Base-by-base conservation (phyloP, 1,284 basidiomycete genomes). In the Ceratobasidium sp. region DNA sequence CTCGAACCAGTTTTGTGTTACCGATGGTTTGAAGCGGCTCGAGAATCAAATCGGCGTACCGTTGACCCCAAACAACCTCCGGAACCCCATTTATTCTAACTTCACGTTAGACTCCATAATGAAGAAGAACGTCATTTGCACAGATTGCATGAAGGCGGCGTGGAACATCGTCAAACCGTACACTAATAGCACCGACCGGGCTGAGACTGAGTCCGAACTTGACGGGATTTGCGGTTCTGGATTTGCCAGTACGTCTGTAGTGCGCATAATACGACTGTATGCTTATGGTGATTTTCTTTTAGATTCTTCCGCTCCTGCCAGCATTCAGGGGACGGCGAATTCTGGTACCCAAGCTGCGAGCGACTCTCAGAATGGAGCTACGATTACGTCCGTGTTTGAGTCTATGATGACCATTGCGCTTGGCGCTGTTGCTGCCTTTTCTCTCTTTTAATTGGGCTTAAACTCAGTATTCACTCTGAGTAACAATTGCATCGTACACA, bases 1-100 rank as follows among this genome's bases (percentile, higher is more conserved):
- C 18, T 26, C 40, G n/a, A 26, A 44, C 56, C 20, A 44, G 6
- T 72, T 26, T 20, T 72, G 70, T 23, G 49, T 72, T 23, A 72
- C 70, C 10, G 42, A 15, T 3, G 39, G 10, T 13, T 28, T 73
- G 15, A 26, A 63, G 28, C 18, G 13, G 2, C 15, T 61, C 7
- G 53, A 73, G 42, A 10, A n/a, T 15, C 15, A 23, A 7, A 13
- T 61, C 7, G 56, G 56, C 42, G 33, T 26, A 9, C 42, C 58
- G n/a, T 28, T 73, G 33, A 61, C 55, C n/a, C 28, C 26, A 0
- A 73, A 73, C 58, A 73, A 61, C 60, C 55, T 73, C 46, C n/a
- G 7, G 7, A 51, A 18, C 40, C 9, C 49, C 12, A 3, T 12
- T 6, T 49, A 46, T 13, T 44, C 40, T 13, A 2, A 20, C 28